Percentiles rank a stretch among this genome's conserved stretches.
Conservation (phyloP, 139 green algal species). For the Microglena sp. region DNA sequence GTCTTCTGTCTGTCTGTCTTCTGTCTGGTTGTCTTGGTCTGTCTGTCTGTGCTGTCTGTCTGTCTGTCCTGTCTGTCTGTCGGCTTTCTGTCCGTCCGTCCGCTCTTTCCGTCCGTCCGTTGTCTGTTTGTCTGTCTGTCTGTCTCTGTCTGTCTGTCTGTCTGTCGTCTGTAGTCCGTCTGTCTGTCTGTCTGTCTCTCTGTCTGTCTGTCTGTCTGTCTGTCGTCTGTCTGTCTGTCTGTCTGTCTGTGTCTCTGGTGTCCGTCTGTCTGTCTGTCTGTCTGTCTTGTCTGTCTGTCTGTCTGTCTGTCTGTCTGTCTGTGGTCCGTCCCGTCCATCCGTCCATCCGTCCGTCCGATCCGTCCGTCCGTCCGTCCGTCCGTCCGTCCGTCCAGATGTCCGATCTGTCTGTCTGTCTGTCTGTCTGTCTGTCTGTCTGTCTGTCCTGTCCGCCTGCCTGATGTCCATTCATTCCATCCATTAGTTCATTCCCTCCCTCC, state of each 20-base stretch:
- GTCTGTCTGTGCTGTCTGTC: neutral
- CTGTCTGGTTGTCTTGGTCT: neutral
- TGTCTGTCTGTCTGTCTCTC: neutral
- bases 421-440: constrained; percentile 13
- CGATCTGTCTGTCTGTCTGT: constrained; percentile 8
- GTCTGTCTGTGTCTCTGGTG: neutral
- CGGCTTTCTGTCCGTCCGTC: neutral
- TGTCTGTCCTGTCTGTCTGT: neutral
- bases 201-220: neutral
- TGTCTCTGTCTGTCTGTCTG: neutral
- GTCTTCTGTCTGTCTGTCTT: neutral
- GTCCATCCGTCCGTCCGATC: too few relatives aligned
- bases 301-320: too few relatives aligned
- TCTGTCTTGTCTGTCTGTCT: neutral
- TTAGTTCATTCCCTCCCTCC: too few relatives aligned
- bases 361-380: too few relatives aligned
- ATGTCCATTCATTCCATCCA: too few relatives aligned
- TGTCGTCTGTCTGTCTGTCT: neutral
- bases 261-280: neutral
- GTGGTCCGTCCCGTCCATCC: too few relatives aligned
- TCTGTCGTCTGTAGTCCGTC: neutral
- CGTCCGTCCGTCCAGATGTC: too few relatives aligned
- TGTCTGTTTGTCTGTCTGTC: neutral
- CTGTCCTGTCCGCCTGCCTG: constrained; percentile 1
- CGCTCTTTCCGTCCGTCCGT: neutral